Base-by-base conservation (phyloP, 2,329 filamentous ascomycete genomes). In the Ambrosiella beaveri region DNA sequence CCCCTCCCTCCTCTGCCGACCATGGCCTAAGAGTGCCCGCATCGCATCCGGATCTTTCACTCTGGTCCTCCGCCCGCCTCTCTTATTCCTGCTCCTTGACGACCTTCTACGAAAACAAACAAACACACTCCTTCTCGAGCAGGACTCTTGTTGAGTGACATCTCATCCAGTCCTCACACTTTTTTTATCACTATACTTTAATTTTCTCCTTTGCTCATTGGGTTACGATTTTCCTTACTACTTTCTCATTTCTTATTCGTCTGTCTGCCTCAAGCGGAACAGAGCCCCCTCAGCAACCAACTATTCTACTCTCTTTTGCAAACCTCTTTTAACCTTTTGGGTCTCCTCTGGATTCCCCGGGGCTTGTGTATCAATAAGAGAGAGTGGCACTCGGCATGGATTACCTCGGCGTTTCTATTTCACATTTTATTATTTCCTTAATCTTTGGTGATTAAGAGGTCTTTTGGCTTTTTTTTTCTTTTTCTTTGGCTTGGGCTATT, bases 1-100 rank as follows among this genome's bases (percentile, higher is more conserved):
- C 80, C 80, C 70, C 77, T 83, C 57, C 80, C 80, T 69, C 77
- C 80, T 70, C 76, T 83, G 62, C 80, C 80, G 67, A 82, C 81
- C 72, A 74, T 76, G 66, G 73, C 71, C 64, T 80, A 79, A 65
- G 45, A 27, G 27, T 27, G 27, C 27, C 27, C 27, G 3, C 27
- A 27, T 27, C 27, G 27, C 2, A 27, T 27, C 27, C 27, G 27
- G 27, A 27, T 47, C 5, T 8, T 15, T 17, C 2, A 13, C 36
- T 52, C 38, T 12, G 36, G 36, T 13, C 38, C 9, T 45, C 11
- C 55, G n/a, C 37, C 49, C 36, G 3, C 6, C 39, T 55, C 19
- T 56, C n/a, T n/a, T n/a, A n/a, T n/a, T n/a, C 5, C 38, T 17
- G 41, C 51, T 57, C 52, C 41, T 45, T 37, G 15, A 55, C 51